Base-by-base conservation (phyloP, 495 filamentous ascomycete species). In the Hamigera avellanea region DNA sequence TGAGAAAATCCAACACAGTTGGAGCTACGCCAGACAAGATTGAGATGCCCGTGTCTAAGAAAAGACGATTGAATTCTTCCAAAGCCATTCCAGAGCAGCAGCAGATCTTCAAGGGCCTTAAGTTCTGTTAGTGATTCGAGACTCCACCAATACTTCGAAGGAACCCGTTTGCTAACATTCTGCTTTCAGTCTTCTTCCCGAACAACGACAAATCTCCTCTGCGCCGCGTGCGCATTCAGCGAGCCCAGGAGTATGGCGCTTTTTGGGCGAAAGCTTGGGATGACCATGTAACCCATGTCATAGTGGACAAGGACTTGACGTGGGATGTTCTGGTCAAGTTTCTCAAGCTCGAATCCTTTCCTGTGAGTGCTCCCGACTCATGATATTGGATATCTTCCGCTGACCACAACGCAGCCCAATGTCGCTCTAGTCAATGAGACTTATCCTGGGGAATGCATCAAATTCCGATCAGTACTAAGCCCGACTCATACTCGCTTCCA, bases 401-500 rank as follows among this genome's bases (percentile, higher is more conserved):
- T 23, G 21, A 23, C 21, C 21, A 23, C 4, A 9, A 23, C 9
- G 21, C 9, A 23, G 21, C 5, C 21, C 21, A 23, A 23, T 23
- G 21, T 23, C 4, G 21, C 56, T 28, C 34, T 89, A 0, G 86
- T 95, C 12, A 82, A 86, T 40, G 84, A 91, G 35, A 57, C 63
- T 2, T 98, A 86, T 48, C 75, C 83, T 3, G 56, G 84, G 0
- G 85, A 95, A 10, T 95, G 87, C 37, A 75, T 91, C 23, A 59
- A 64, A 19, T 80, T 70, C 39, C 56, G 62, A 2, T 50, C 61
- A 0, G 40, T 91, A 0, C 49, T 88, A 2, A 72, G 76, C 40
- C 59, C 74, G 3, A 51, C 56, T 1, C 77, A 85, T 33, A 33
- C 38, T 2, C 67, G 69, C 7, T 93, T 89, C 48, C 60, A 56